Evolutionary conservation across 2,329 filamentous ascomycete genomes (phyloP), one percentile per base, ranked within the genome.

Genomic region (Tolypocladium nubicola): DNA sequence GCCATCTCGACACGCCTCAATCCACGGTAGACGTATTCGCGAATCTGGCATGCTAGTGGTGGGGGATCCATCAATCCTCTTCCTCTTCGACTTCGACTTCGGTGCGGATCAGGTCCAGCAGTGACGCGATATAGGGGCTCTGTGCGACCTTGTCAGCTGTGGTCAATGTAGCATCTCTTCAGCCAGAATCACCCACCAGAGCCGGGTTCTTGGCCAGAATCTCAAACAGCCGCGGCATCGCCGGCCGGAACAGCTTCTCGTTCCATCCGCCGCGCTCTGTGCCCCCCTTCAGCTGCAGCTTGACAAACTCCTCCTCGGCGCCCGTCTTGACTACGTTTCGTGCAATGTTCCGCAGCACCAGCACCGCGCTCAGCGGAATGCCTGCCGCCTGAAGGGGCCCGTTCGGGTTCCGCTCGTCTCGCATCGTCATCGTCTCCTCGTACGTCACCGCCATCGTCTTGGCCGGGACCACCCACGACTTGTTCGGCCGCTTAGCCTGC

Each of bases 321-420:
- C 82, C 79, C 10, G 81, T 85, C 75, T 85, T 85, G 64, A 79
- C 73, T 21, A 84, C 75, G 64, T 87, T 88, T 61, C 79, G 80
- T 14, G 89, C 89, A 60, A 94, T 83, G 67, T 94, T 94, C 37
- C 89, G 82, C 52, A 94, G 78, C 40, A 94, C 87, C 35, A 93
- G 77, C 16, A 88, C 85, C 2, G 88, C 87, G 56, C 87, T 89
- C 8, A 93, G 77, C n/a, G 89, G 88, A 40, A 93, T 85, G 6
- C 89, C 89, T 1, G 86, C 87, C 2, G 89, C 86, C 65, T 90
- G 81, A 2, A 79, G 74, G 6, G 78, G 73, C 10, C 76, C 76
- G 59, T 84, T 80, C 13, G 80, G 79, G 60, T 83, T 83, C 52
- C 79, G 75, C 67, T 84, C 81, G 63, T 85, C 82, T 13, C 79